A percentile compares a stretch with the other conserved stretches of the same genome.
phyloP scores from a whole-genome alignment of 148 eudicot genomes.

The Spergularia marina region DNA sequence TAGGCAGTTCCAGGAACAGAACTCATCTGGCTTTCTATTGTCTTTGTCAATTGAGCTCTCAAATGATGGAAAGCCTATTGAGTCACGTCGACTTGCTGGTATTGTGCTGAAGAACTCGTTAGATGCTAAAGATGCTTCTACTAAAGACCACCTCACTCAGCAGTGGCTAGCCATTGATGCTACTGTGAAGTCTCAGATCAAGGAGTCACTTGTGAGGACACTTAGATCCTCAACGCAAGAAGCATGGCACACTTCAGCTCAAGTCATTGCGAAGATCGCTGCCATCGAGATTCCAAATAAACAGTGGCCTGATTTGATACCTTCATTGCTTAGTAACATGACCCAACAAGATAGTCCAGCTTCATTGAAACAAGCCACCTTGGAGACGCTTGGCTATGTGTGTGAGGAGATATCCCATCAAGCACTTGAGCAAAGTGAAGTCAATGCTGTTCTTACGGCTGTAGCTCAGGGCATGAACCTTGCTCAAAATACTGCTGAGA shows the following conservation, averaged over 20 bases:
- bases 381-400: conserved; percentile 71
- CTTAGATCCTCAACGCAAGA: conserved; percentile 52
- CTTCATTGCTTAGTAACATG: conserved; percentile 57
- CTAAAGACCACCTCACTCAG: conserved; percentile 53
- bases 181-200: conserved; percentile 52
- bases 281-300: conserved; percentile 63
- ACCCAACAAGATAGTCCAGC: conserved; percentile 50
- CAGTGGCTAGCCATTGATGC: conserved; percentile 59
- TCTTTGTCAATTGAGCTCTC: conserved; percentile 63
- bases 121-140: conserved; percentile 67
- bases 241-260: conserved; percentile 68
- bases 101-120: conserved; percentile 63
- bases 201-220: conserved; percentile 53
- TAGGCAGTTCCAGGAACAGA: conserved; percentile 65
- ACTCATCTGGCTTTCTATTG: conserved; percentile 46
- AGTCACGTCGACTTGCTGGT: conserved; percentile 75
- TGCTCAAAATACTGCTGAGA: conserved; percentile 48
- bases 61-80: conserved; percentile 60
- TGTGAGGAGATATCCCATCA: conserved; percentile 72
- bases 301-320: conserved; percentile 73
- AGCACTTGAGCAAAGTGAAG: conserved; percentile 63
- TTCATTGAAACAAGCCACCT: conserved; percentile 57
- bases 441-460: conserved; percentile 66
- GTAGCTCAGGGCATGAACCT: conserved; percentile 73
- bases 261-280: conserved; percentile 73